These are phyloP conservation scores for Colletotrichum sidae DNA, from an alignment of 2,329 filamentous ascomycete genomes.

Conservation along the genomic window DNA sequence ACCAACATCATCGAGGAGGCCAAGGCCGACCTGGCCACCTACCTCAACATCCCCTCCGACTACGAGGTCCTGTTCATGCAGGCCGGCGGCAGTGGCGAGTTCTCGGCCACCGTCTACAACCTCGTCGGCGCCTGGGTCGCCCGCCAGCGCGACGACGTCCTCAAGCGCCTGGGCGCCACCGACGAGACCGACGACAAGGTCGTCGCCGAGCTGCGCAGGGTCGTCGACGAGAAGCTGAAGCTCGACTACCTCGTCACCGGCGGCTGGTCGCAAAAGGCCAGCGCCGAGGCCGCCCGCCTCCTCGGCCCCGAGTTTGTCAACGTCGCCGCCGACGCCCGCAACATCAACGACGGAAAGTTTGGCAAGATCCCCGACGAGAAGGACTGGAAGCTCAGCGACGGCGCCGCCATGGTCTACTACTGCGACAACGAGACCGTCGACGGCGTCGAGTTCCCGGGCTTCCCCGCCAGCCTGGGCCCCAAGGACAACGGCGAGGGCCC, in stretches of 20 bases:
- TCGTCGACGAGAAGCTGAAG: slow-evolving; percentile 77
- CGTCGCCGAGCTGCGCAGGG: slow-evolving; percentile 69
- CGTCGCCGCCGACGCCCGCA: slow-evolving; percentile 76
- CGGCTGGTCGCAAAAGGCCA: slow-evolving; percentile 88
- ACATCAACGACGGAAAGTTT: slow-evolving; percentile 82
- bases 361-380: slow-evolving; percentile 83
- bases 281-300: slow-evolving; percentile 82
- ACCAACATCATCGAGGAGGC: slow-evolving; percentile 82
- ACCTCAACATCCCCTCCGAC: slow-evolving; percentile 85
- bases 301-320: slow-evolving; percentile 85
- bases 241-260: slow-evolving; percentile 93
- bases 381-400: slow-evolving; percentile 78
- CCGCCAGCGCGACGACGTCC: slow-evolving; percentile 70
- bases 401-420: slow-evolving; percentile 83
- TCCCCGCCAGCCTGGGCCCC: slow-evolving; percentile 73
- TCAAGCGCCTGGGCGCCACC: slow-evolving; percentile 62
- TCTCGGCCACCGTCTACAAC: slow-evolving; percentile 87
- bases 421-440: slow-evolving; percentile 97
- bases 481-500: slow-evolving; percentile 71
- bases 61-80: slow-evolving; percentile 93
- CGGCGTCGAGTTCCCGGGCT: slow-evolving; percentile 87
- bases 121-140: slow-evolving; percentile 86
- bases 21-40: slow-evolving; percentile 77
- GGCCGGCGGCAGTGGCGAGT: slow-evolving; percentile 86
- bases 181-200: slow-evolving; percentile 61